A percentile compares a stretch with the other conserved stretches of the same genome.
Evolutionary conservation across 1,284 basidiomycete species (phyloP).

Genomic region (Coniferiporia sulphurascens): DNA sequence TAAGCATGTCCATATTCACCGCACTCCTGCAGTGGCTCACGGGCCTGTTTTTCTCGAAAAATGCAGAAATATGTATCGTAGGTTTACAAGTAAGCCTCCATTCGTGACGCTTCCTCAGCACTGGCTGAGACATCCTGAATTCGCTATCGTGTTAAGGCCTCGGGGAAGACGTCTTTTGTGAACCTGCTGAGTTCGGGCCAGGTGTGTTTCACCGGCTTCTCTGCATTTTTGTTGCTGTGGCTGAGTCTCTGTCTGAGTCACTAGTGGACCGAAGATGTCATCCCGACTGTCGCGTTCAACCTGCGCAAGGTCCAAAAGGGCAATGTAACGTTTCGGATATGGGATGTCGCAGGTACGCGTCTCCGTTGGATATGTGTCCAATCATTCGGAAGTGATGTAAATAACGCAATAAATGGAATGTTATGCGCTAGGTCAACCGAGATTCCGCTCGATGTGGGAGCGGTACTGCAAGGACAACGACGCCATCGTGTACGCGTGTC

Average conservation of each 20-base stretch:
- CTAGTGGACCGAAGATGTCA: conserved; percentile 89
- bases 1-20: conserved; percentile 44
- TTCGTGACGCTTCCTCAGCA: neutral
- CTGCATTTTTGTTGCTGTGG: neutral
- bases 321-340: conserved; percentile 89
- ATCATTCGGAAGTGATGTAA: neutral
- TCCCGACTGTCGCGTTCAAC: conserved; percentile 92
- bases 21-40: conserved; percentile 66
- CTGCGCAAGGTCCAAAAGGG: conserved; percentile 81
- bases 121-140: neutral
- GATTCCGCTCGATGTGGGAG: conserved; percentile 93
- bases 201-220: conserved; percentile 34
- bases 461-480: conserved; percentile 93
- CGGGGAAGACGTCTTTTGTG: conserved; percentile 92
- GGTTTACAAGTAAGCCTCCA: conserved; percentile 71
- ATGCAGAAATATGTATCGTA: conserved; percentile 90
- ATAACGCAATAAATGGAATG: conserved; percentile 3
- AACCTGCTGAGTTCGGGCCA: conserved; percentile 88
- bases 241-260: neutral
- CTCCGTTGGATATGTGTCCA: neutral
- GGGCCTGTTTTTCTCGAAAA: conserved; percentile 82
- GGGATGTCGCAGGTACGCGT: conserved; percentile 81
- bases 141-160: conserved; percentile 52
- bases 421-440: conserved; percentile 69
- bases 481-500: conserved; percentile 70